Base-by-base conservation (phyloP, 2,329 filamentous ascomycete species). In the Microdochium paspali region DNA sequence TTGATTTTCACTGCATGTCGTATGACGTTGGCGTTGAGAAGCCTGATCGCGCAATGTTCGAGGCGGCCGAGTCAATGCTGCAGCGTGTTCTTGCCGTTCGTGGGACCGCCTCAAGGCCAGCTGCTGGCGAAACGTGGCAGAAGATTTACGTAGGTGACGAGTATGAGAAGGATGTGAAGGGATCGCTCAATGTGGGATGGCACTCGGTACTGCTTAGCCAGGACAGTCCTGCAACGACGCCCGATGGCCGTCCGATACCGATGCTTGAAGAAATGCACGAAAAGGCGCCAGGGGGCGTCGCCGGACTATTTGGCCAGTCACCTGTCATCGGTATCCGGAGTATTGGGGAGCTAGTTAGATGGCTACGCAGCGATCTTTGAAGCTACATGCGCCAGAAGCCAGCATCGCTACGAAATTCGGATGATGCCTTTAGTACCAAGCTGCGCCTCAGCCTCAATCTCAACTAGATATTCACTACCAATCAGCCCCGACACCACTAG, bases 21-120 rank as follows among this genome's bases (percentile, higher is more conserved):
- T 85, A 84, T 52, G 79, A 84, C 54, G 74, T 78, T 4, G 80
- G 80, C 0, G 58, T 64, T 23, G 76, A 78, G 53, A 85, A 85
- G 58, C 82, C 82, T 0, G 67, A 79, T 46, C 52, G 49, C 9
- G 53, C 58, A 2, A 81, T 85, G 2, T 85, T 84, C 51, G 59
- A 66, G 1, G 72, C 77, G 0, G 80, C 79, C 0, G 67, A 71
- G 42, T 52, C 58, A 1, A 63, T 79, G 66, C 57, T 73, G 15
- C 47, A 50, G 2, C 51, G 59, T 3, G 55, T 64, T 9, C 48
- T 71, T 12, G 50, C 51, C 18, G 24, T 46, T 13, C 49, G 51
- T 21, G 44, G 55, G 43, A 21, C 46, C 42, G 44, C 46, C 49
- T 15, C 15, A 48, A 18, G 25, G 52, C 39, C 47, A 3, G 48